Percentiles rank a stretch among this genome's conserved stretches.
Conservation (phyloP, 257 asterid species). For the Linaria vulgaris region DNA sequence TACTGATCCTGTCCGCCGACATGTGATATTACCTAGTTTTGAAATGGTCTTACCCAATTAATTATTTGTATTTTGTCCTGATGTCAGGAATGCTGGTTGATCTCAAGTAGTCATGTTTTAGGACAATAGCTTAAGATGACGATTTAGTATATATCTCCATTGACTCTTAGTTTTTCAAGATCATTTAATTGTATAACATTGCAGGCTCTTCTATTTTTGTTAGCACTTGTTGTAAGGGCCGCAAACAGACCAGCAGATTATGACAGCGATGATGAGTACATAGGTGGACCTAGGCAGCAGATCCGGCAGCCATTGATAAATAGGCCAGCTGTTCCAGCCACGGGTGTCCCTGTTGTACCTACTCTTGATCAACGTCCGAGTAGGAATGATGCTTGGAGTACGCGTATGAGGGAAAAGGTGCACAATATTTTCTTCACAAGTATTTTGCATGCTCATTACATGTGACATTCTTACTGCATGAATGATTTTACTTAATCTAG, state of each 20-base stretch:
- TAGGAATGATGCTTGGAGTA: constrained; percentile 96
- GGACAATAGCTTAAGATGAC: neutral
- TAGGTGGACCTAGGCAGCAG: constrained; percentile 75
- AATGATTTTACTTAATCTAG: neutral
- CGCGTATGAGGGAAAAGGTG: constrained; percentile 98
- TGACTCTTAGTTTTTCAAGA: neutral
- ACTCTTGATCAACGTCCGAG: constrained; percentile 84
- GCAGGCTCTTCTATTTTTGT: constrained; percentile 88
- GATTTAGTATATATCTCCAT: neutral
- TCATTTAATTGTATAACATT: constrained; percentile 25
- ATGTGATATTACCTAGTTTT: constrained; percentile 11
- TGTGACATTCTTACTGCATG: neutral
- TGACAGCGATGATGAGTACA: constrained; percentile 96
- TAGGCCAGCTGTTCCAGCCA: constrained; percentile 63
- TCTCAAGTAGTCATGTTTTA: constrained; percentile 2
- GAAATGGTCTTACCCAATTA: neutral
- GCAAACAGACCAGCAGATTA: constrained; percentile 85
- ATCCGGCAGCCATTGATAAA: constrained; percentile 81
- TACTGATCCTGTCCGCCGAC: constrained; percentile 6
- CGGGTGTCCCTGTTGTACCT: constrained; percentile 74
- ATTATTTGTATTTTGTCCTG: neutral
- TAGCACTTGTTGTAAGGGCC: constrained; percentile 89
- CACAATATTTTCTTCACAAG: neutral
- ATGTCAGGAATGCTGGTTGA: constrained; percentile 6
- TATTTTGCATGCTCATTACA: too few relatives aligned